Conservation (phyloP, 2,329 filamentous ascomycete genomes). For the Onygenales sp. region DNA sequence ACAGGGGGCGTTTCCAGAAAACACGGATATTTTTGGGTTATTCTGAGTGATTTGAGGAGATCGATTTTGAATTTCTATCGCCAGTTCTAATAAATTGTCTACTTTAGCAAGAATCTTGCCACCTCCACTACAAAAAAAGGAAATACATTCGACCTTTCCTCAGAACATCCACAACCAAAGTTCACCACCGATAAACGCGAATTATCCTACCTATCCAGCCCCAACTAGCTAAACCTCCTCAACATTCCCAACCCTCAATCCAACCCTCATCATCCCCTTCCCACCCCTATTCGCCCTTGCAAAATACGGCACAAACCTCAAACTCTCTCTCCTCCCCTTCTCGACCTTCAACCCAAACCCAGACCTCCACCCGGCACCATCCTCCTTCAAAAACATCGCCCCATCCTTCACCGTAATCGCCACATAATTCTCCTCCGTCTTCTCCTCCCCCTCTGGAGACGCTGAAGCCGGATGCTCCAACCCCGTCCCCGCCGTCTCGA, state of each 20-base stretch:
- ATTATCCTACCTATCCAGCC: too few relatives aligned
- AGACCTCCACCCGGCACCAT: neutral
- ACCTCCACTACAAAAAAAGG: too few relatives aligned
- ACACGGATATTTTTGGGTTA: slow-evolving; percentile 1
- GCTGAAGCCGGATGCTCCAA: slow-evolving; percentile 3
- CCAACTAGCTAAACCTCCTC: too few relatives aligned
- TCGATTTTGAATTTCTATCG: too few relatives aligned
- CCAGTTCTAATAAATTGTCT: too few relatives aligned
- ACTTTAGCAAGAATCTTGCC: too few relatives aligned
- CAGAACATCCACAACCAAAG: too few relatives aligned
- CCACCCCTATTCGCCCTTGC: slow-evolving; percentile 47
- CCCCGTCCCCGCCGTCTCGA: slow-evolving; percentile 8
- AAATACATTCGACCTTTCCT: too few relatives aligned
- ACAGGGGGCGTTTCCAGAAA: slow-evolving; percentile 1
- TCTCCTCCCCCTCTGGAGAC: slow-evolving; percentile 10
- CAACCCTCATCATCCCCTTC: slow-evolving; percentile 45
- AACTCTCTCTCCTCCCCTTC: neutral
- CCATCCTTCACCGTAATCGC: slow-evolving; percentile 19
- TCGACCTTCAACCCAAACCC: neutral
- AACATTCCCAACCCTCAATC: neutral
- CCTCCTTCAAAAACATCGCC: neutral
- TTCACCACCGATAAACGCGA: too few relatives aligned
- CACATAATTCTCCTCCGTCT: slow-evolving; percentile 13
- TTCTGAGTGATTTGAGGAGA: neutral
- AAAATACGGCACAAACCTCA: slow-evolving; percentile 48